Evolutionary conservation across 2,329 filamentous ascomycete species (phyloP), one percentile per base, ranked within the genome.

Genomic region (Monosporascus sp.): DNA sequence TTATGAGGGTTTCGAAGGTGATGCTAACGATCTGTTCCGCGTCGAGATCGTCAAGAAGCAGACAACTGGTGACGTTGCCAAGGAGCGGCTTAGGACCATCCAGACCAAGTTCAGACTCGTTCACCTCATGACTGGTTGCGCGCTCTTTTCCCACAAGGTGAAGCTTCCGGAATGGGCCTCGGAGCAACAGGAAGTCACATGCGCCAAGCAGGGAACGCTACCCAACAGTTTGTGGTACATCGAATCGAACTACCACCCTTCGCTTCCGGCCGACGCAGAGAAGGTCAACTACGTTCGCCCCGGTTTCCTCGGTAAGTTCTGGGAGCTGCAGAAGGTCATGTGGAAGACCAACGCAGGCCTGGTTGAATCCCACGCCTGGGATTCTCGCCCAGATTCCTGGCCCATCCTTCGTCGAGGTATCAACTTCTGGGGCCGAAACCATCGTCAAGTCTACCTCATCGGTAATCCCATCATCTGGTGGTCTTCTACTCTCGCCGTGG

Each of bases 141-240:
- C 87, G 14, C 80, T 99, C 24, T 99, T 99, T 79, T 97, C 93
- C 1, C 94, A 99, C 81, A 97, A 97, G 77, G 92, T 97, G 69
- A 99, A 99, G 78, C 86, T 99, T 54, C 94, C 94, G 3, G 91
- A 96, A 3, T 99, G 94, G 94, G 94, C 90, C 47, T 99, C 88
- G 50, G 94, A 97, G 71, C 94, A 99, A 72, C 94, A 99, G 71
- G 94, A 99, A 73, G 94, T 99, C n/a, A 97, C 93, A 20, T 99
- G 94, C 68, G 94, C 94, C 7, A 88, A 86, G 63, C 87, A 90
- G 48, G 94, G 91, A 63, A 96, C 91, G 57, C 77, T 97, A 38
- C 94, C 94, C 52, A 99, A 99, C 81, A 96, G 91, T 66, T 75
- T 99, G 61, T 99, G 94, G 94, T 97, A 97, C 66, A 79, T 99